Percentiles rank a stretch among this genome's conserved stretches.
These are phyloP conservation scores for Erodium trifolium DNA, from an alignment of 441 rosid genomes.

Conservation along the genomic window DNA sequence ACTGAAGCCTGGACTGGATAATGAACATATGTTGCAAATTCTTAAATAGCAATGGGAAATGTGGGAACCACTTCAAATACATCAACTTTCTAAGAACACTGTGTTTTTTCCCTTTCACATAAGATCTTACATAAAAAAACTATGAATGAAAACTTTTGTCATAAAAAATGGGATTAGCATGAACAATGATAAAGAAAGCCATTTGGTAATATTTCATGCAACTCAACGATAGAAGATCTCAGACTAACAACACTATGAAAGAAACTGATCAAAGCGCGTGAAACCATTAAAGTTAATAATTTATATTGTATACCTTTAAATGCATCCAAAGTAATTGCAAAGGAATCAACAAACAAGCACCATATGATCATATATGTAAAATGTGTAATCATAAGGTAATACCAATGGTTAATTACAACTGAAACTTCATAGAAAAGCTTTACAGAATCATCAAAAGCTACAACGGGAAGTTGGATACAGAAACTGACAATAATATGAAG, in stretches of 20 bases:
- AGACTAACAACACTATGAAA: background rate
- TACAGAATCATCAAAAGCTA: background rate
- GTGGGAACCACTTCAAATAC: background rate
- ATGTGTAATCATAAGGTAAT: background rate
- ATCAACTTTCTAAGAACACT: background rate
- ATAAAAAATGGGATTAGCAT: background rate
- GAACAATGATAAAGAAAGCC: background rate
- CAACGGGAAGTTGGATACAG: background rate
- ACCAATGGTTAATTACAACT: background rate
- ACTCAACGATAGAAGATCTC: background rate
- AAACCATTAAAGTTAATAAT: background rate
- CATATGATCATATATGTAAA: background rate
- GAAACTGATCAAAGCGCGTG: background rate
- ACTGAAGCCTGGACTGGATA: background rate
- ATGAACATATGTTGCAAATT: background rate
- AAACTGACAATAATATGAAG: background rate
- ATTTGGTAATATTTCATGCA: background rate
- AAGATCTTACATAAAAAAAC: background rate
- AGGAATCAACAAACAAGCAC: background rate
- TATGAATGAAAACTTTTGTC: no score
- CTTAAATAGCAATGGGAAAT: background rate
- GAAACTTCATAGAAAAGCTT: background rate
- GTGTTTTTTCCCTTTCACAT: background rate
- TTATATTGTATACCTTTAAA: background rate
- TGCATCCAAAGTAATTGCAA: background rate